phyloP scores from a whole-genome alignment of 495 filamentous ascomycete species.

The Tuber indicum region DNA sequence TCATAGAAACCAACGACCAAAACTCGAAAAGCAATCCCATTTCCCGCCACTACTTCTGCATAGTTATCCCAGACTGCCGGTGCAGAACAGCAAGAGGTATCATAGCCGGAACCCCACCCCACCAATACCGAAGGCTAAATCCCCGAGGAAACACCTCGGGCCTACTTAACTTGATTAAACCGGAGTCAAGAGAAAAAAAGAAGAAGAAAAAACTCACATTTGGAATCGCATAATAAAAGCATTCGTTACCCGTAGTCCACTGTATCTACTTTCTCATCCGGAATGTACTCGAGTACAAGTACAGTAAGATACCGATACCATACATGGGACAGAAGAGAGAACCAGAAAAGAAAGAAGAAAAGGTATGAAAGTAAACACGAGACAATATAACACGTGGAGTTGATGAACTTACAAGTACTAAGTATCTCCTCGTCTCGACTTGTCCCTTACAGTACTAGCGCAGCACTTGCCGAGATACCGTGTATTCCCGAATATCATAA shows the following conservation, averaged over 20 bases:
- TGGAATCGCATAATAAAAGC: neutral
- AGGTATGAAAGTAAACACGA: neutral
- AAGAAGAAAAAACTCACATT: no score
- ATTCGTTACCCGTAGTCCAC: neutral
- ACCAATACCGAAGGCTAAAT: neutral
- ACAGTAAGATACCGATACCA: neutral
- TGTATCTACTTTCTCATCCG: neutral
- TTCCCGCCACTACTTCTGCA: neutral
- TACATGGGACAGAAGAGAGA: neutral
- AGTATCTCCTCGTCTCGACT: neutral
- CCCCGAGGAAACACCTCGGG: neutral
- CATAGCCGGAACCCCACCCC: neutral
- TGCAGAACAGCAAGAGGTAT: neutral
- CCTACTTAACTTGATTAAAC: neutral
- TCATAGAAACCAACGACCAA: neutral
- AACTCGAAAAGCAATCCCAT: neutral
- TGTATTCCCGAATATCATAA: neutral
- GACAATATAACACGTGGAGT: neutral
- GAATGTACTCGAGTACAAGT: no score
- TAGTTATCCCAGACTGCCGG: neutral
- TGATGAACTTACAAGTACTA: neutral
- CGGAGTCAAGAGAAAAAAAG: neutral
- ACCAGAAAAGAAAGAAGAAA: neutral
- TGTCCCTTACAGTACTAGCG: neutral
- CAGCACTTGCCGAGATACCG: neutral